phyloP scores from a whole-genome alignment of 768 basidiomycete genomes.

The Boletus fagicola region DNA sequence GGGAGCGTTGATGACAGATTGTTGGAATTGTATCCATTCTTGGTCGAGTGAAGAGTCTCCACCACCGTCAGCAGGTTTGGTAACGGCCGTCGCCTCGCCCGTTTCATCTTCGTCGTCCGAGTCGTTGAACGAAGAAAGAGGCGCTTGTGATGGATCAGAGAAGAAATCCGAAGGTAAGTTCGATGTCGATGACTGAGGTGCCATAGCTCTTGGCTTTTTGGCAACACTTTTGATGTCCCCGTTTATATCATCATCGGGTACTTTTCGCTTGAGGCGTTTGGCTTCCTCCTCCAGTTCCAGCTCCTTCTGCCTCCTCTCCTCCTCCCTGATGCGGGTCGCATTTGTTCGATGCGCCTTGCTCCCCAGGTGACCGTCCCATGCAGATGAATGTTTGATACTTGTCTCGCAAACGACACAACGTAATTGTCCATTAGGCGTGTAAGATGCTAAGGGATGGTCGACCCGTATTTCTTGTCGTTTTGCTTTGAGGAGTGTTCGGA shows the following conservation, averaged over 20 bases:
- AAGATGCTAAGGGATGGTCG: constrained; percentile 70
- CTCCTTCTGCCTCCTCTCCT: constrained; percentile 45
- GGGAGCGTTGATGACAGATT: constrained; percentile 50
- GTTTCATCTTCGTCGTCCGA: constrained; percentile 45
- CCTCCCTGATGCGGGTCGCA: constrained; percentile 56
- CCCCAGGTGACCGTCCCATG: constrained; percentile 86
- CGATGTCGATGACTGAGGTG: constrained; percentile 12
- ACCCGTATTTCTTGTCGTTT: constrained; percentile 75
- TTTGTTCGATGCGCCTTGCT: constrained; percentile 76
- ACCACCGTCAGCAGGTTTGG: not conserved
- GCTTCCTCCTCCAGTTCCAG: constrained; percentile 34
- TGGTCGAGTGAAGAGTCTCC: constrained; percentile 48
- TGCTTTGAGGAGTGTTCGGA: constrained; percentile 77
- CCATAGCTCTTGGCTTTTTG: constrained; percentile 33
- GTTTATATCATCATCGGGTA: constrained; percentile 25
- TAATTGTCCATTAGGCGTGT: constrained; percentile 63
- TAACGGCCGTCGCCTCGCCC: constrained; percentile 5
- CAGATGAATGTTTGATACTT: constrained; percentile 68
- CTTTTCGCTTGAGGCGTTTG: constrained; percentile 36
- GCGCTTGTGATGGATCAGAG: constrained; percentile 66
- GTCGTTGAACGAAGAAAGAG: constrained; percentile 34
- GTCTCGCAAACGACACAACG: constrained; percentile 65
- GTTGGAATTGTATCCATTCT: constrained; percentile 75
- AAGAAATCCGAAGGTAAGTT: constrained; percentile 72
- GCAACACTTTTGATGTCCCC: constrained; percentile 23